phyloP scores from a whole-genome alignment of 208 protist genomes.

The Spongospora subterranea region DNA sequence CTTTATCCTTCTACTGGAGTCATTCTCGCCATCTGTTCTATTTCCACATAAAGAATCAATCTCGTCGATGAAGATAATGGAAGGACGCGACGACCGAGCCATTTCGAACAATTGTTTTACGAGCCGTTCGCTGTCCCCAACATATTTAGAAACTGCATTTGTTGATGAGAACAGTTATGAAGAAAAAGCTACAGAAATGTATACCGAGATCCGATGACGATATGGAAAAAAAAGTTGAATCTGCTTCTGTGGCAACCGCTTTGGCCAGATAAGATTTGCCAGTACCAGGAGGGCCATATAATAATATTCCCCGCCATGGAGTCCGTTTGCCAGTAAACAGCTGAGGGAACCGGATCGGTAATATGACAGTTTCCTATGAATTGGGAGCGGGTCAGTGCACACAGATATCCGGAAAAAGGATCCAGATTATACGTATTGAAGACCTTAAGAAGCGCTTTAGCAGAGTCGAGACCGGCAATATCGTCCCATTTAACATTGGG shows the following conservation, averaged over 20 bases:
- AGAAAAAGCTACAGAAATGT: constrained; percentile 67
- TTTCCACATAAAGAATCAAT: constrained; percentile 95
- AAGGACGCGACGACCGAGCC: constrained; percentile 71
- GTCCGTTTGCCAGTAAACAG: constrained; percentile 83
- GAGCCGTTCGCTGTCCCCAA: constrained; percentile 67
- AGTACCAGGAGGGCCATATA: constrained; percentile 84
- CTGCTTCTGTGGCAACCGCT: constrained; percentile 85
- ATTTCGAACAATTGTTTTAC: constrained; percentile 57
- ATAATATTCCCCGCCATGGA: constrained; percentile 72
- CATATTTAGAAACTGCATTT: constrained; percentile 91
- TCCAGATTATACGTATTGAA: not conserved
- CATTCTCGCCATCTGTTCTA: constrained; percentile 82
- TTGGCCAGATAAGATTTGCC: constrained; percentile 87
- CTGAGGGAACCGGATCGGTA: constrained; percentile 92
- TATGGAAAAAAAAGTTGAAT: constrained; percentile 80
- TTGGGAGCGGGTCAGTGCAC: not conserved
- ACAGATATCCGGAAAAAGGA: too few species aligned
- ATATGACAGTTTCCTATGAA: constrained; percentile 90
- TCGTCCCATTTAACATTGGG: constrained; percentile 90
- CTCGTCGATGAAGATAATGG: constrained; percentile 99
- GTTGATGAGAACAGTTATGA: constrained; percentile 93
- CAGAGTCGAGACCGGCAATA: constrained; percentile 91
- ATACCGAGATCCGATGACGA: constrained; percentile 75
- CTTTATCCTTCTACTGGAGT: constrained; percentile 93
- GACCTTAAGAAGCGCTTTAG: constrained; percentile 87